Evolutionary conservation across 2,329 filamentous ascomycete species (phyloP).

Genomic region (Fusarium austroafricanum): DNA sequence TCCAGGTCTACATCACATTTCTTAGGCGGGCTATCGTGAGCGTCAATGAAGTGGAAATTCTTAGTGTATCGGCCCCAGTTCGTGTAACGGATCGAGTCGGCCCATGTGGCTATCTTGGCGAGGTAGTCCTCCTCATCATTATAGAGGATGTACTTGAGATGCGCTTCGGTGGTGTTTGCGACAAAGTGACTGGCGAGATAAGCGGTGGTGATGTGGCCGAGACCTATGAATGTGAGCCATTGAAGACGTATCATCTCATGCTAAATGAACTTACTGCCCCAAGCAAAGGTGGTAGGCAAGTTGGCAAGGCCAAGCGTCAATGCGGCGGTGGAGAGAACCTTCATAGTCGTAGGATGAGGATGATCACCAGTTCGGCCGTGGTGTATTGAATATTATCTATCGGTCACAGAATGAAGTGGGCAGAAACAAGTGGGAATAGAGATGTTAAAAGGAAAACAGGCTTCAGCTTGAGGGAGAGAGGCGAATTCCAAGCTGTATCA

Average conservation of each 20-base stretch:
- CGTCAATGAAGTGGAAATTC: slow-evolving; percentile 77
- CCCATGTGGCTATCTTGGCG: slow-evolving; percentile 73
- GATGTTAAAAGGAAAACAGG: slow-evolving; percentile 18
- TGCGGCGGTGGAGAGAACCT: slow-evolving; percentile 44
- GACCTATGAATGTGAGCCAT: slow-evolving; percentile 53
- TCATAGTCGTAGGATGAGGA: slow-evolving; percentile 46
- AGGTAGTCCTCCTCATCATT: slow-evolving; percentile 68
- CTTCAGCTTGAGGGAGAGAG: slow-evolving; percentile 4
- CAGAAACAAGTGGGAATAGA: neutral
- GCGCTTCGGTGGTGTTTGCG: slow-evolving; percentile 63
- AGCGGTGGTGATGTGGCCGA: slow-evolving; percentile 74
- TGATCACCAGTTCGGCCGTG: neutral
- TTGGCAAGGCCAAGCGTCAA: slow-evolving; percentile 49
- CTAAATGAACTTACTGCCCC: slow-evolving; percentile 55
- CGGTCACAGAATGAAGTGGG: neutral
- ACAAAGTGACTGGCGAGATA: slow-evolving; percentile 73
- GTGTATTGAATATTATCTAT: neutral
- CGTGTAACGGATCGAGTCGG: slow-evolving; percentile 73
- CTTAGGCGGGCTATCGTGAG: slow-evolving; percentile 69
- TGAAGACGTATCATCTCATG: neutral
- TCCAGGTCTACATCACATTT: slow-evolving; percentile 67
- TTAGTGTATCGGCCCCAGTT: slow-evolving; percentile 71
- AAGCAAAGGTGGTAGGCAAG: slow-evolving; percentile 53
- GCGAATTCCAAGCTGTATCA: slow-evolving; percentile 25
- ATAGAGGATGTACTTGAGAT: slow-evolving; percentile 68